Evolutionary conservation across 352 stramenopile genomes (phyloP).

Genomic region (Nothophytophthora sp.): DNA sequence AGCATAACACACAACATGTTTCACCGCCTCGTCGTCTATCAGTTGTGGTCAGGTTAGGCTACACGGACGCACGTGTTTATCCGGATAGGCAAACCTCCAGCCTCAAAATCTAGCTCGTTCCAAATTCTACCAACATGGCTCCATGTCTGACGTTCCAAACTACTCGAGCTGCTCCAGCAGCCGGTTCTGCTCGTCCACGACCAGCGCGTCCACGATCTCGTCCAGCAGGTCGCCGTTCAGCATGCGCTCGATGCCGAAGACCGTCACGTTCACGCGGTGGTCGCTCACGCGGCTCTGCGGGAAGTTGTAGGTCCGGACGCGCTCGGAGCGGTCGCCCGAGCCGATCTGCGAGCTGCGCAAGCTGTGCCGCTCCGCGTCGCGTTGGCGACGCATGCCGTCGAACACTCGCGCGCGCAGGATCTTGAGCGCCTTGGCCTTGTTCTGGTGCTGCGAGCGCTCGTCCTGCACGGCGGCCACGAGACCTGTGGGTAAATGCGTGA

Average conservation of each 20-base stretch:
- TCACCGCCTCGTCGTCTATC: too few species aligned
- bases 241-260: slow-evolving; percentile 91
- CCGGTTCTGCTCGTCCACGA: slow-evolving; percentile 80
- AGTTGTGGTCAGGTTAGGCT: too few species aligned
- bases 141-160: slow-evolving; percentile 13
- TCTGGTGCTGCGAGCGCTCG: slow-evolving; percentile 97
- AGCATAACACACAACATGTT: too few species aligned
- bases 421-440: slow-evolving; percentile 98
- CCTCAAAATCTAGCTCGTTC: too few species aligned
- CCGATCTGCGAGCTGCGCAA: slow-evolving; percentile 91
- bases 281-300: slow-evolving; percentile 96
- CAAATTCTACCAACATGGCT: slow-evolving; percentile 16
- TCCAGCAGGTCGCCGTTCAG: slow-evolving; percentile 88
- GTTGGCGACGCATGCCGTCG: slow-evolving; percentile 89
- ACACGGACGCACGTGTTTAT: too few species aligned
- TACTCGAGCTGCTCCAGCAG: slow-evolving; percentile 72
- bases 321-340: slow-evolving; percentile 95
- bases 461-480: slow-evolving; percentile 91
- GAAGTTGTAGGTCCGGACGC: slow-evolving; percentile 99
- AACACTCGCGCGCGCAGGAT: slow-evolving; percentile 96
- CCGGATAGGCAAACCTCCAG: too few species aligned
- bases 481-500: slow-evolving; percentile 98
- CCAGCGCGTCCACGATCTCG: slow-evolving; percentile 84
- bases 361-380: slow-evolving; percentile 53
- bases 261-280: slow-evolving; percentile 92